Percentiles rank a stretch among this genome's conserved stretches.
These are phyloP conservation scores for Diaporthe sp. DNA, from an alignment of 2,329 filamentous ascomycete genomes.

Conservation along the genomic window DNA sequence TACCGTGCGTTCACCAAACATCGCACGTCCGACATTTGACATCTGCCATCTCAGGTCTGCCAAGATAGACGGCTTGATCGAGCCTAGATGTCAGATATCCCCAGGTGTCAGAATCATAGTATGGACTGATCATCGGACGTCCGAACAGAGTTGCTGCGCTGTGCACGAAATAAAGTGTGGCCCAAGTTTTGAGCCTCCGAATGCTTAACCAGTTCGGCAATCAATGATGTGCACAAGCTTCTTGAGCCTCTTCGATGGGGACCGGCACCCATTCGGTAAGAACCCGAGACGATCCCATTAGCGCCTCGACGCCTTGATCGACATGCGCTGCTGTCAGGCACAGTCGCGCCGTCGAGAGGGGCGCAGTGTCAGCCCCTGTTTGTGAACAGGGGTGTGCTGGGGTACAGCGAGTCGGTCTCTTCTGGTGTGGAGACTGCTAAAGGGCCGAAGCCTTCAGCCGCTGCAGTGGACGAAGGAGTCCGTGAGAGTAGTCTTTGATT, in stretches of 20 bases:
- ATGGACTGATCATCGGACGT: not conserved
- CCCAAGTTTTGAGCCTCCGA: not conserved
- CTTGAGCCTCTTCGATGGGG: not conserved
- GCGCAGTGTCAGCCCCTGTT: constrained; percentile 21
- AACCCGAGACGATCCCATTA: not conserved
- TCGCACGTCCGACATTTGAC: not conserved
- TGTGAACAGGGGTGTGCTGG: not conserved
- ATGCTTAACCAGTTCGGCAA: not conserved
- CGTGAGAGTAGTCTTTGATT: not conserved
- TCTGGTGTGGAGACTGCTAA: not conserved
- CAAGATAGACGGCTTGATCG: not conserved
- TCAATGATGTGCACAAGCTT: constrained; percentile 31
- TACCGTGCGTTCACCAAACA: not conserved
- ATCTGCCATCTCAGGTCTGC: constrained; percentile 25
- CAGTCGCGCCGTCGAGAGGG: not conserved
- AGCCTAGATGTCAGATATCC: not conserved
- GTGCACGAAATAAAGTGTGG: not conserved
- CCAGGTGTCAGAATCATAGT: not conserved
- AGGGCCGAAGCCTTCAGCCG: not conserved
- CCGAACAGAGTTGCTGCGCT: not conserved
- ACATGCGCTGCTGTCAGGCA: not conserved
- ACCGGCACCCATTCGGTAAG: not conserved
- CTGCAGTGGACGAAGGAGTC: not conserved
- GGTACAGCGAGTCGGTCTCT: not conserved
- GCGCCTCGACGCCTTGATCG: not conserved